Percentiles rank a stretch among this genome's conserved stretches.
These are phyloP conservation scores for Plectosphaerella cucumerina DNA, from an alignment of 2,329 filamentous ascomycete genomes.

Conservation along the genomic window DNA sequence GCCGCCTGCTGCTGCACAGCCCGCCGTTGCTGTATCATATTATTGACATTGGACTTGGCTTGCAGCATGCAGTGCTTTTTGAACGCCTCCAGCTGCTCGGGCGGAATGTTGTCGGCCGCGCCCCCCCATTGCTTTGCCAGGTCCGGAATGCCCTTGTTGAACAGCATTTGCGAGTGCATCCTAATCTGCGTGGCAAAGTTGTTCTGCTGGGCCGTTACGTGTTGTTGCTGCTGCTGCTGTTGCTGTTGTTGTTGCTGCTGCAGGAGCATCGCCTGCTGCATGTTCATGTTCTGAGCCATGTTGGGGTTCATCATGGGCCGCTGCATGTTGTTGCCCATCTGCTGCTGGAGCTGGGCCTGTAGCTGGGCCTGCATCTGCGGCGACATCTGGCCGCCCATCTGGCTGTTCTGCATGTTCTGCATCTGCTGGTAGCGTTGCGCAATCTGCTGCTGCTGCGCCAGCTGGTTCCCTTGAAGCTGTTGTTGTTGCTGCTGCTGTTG, in stretches of 20 bases:
- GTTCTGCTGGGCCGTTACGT: conserved; percentile 23
- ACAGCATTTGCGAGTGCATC: conserved; percentile 32
- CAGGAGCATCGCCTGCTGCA: conserved; percentile 34
- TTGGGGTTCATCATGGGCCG: conserved; percentile 33
- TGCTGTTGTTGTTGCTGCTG: conserved; percentile 24
- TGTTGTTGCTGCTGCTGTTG: conserved; percentile 26
- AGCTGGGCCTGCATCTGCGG: conserved; percentile 33
- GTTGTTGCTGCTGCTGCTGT: conserved; percentile 28
- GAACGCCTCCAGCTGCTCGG: conserved; percentile 38
- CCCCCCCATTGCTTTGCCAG: conserved; percentile 34
- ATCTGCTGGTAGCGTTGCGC: conserved; percentile 40
- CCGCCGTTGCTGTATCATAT: conserved; percentile 24
- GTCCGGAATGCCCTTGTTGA: conserved; percentile 29
- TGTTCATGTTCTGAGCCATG: conserved; percentile 32
- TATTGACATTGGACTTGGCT: conserved; percentile 31
- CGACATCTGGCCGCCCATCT: conserved; percentile 25
- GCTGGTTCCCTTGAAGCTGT: conserved; percentile 21
- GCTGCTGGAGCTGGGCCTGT: conserved; percentile 19
- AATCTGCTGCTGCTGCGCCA: conserved; percentile 19
- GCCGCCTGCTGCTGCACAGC: conserved; percentile 7
- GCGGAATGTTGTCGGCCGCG: conserved; percentile 37
- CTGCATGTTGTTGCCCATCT: conserved; percentile 35
- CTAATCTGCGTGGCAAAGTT: conserved; percentile 23
- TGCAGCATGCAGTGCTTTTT: conserved; percentile 35
- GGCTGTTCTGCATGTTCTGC: conserved; percentile 31